Percentiles rank a stretch among this genome's conserved stretches.
phyloP scores from a whole-genome alignment of 108 stramenopile genomes.

The Fistulifera pelliculosa region DNA sequence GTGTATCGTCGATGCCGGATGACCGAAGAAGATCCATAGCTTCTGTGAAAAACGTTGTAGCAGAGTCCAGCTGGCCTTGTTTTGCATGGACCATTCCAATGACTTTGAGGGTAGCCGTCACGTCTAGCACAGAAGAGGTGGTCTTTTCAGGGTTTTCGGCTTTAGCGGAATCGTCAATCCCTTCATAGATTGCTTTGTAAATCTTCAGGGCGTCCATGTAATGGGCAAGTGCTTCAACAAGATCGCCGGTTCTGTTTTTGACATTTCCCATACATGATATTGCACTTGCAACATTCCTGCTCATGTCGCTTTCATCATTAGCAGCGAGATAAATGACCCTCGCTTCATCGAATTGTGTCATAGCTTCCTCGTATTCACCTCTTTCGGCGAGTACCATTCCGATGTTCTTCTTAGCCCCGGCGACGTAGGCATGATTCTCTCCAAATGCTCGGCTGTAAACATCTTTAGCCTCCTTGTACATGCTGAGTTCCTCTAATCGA shows the following conservation, averaged over 20 bases:
- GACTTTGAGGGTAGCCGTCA: slow-evolving; percentile 68
- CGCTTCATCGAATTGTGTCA: slow-evolving; percentile 58
- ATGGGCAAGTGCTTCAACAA: slow-evolving; percentile 54
- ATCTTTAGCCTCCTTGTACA: slow-evolving; percentile 52
- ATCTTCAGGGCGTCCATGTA: slow-evolving; percentile 62
- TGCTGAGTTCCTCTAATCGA: slow-evolving; percentile 52
- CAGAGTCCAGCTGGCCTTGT: slow-evolving; percentile 52
- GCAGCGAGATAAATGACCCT: slow-evolving; percentile 39
- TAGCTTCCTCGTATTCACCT: slow-evolving; percentile 57
- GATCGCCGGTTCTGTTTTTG: slow-evolving; percentile 61
- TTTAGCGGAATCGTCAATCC: slow-evolving; percentile 4
- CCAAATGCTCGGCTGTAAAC: slow-evolving; percentile 54
- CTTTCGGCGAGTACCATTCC: slow-evolving; percentile 76
- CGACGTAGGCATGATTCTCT: slow-evolving; percentile 55
- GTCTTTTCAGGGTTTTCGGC: background rate
- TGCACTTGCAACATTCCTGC: slow-evolving; percentile 69
- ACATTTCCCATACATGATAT: slow-evolving; percentile 81
- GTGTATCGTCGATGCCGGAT: slow-evolving; percentile 27
- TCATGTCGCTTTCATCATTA: slow-evolving; percentile 37
- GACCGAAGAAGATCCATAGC: slow-evolving; percentile 55
- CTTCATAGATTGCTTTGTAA: slow-evolving; percentile 30
- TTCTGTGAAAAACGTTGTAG: slow-evolving; percentile 62
- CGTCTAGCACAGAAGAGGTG: slow-evolving; percentile 42
- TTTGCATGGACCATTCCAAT: slow-evolving; percentile 72
- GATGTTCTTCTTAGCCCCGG: slow-evolving; percentile 74